phyloP scores from a whole-genome alignment of 2,329 filamentous ascomycete genomes.

The Cladosporium sphaerospermum region DNA sequence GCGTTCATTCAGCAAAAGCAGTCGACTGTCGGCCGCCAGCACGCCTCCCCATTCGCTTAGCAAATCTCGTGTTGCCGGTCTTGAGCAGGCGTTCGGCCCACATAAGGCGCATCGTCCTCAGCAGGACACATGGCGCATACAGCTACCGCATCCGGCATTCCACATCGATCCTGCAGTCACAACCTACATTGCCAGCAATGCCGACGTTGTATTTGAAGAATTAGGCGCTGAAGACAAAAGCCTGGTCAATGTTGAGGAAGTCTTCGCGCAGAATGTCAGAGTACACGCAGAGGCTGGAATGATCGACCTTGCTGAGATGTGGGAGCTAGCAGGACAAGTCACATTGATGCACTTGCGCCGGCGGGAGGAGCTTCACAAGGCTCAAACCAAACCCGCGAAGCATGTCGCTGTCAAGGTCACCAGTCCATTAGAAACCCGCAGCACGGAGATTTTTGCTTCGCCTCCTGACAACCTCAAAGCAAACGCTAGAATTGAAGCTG shows the following conservation, averaged over 20 bases:
- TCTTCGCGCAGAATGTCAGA: not conserved
- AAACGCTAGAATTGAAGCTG: constrained; percentile 19
- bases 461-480: constrained; percentile 2
- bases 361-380: constrained; percentile 1
- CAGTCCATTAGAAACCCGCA: not conserved
- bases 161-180: constrained; percentile 4
- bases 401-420: constrained; percentile 1
- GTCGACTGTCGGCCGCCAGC: constrained; percentile 13
- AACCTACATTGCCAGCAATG: constrained; percentile 4
- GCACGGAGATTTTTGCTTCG: not conserved
- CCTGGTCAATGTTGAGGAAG: not conserved
- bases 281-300: constrained; percentile 4
- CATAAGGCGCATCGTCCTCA: constrained; percentile 28
- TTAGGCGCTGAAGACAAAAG: constrained; percentile 19
- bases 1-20: constrained; percentile 13
- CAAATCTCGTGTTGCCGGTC: constrained; percentile 1
- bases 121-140: constrained; percentile 23
- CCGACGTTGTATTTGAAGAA: constrained; percentile 30
- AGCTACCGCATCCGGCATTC: constrained; percentile 15
- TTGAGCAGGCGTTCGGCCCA: constrained; percentile 22
- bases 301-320: constrained; percentile 3
- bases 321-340: constrained; percentile 8
- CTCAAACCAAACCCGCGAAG: not conserved
- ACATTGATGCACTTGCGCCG: constrained; percentile 7
- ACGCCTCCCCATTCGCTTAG: constrained; percentile 7